These are phyloP conservation scores for Amylostereum areolatum DNA, from an alignment of 1,284 basidiomycete species.

Conservation along the genomic window DNA sequence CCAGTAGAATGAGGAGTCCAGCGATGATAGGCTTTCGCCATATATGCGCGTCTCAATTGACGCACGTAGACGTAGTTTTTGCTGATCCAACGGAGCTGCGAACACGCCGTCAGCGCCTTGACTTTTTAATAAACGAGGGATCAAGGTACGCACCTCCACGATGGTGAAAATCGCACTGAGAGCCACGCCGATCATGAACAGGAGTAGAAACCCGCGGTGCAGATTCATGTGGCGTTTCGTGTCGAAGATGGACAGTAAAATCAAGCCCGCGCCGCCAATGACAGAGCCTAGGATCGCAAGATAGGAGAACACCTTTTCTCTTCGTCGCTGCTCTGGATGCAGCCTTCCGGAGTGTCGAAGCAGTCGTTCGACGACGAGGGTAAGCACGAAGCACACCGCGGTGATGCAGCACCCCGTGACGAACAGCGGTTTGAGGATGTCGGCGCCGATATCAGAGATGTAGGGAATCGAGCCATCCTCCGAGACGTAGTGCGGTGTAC, in stretches of 20 bases:
- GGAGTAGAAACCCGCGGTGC: slow-evolving; percentile 21
- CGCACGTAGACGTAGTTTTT: slow-evolving; percentile 42
- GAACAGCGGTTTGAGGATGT: slow-evolving; percentile 67
- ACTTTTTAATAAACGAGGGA: neutral
- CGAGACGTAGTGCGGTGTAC: slow-evolving; percentile 41
- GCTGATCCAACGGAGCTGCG: slow-evolving; percentile 61
- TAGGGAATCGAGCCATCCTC: slow-evolving; percentile 55
- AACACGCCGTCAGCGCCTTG: neutral
- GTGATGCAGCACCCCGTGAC: slow-evolving; percentile 56
- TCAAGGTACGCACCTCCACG: slow-evolving; percentile 42
- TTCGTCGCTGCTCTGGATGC: slow-evolving; percentile 46
- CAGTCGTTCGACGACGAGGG: slow-evolving; percentile 53
- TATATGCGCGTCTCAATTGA: slow-evolving; percentile 51
- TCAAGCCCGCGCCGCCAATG: slow-evolving; percentile 51
- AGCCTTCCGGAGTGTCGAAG: slow-evolving; percentile 62
- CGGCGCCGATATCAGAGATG: slow-evolving; percentile 70
- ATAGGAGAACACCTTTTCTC: slow-evolving; percentile 47
- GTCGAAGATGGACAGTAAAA: slow-evolving; percentile 24
- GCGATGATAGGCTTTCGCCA: slow-evolving; percentile 58
- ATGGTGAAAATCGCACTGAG: slow-evolving; percentile 68
- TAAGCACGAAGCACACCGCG: slow-evolving; percentile 52
- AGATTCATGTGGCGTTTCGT: slow-evolving; percentile 15
- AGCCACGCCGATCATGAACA: slow-evolving; percentile 35
- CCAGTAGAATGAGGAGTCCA: slow-evolving; percentile 46
- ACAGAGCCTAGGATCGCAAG: slow-evolving; percentile 56